Conservation (phyloP, 1,139 yeast species). For the Lodderomyces beijingensis region DNA sequence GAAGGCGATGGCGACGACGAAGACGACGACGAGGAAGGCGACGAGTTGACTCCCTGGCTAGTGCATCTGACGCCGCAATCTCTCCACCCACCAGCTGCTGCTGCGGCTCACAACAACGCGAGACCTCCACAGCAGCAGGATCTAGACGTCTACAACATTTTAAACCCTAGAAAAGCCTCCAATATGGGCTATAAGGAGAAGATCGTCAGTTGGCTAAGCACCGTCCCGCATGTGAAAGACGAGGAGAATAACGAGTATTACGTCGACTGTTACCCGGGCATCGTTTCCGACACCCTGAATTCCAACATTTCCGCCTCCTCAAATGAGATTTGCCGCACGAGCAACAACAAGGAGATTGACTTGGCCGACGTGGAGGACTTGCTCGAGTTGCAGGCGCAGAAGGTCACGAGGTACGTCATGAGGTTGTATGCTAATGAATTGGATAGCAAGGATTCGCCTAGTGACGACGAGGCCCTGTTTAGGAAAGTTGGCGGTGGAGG, state of each 20-base stretch:
- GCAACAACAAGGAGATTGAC: conserved; percentile 17
- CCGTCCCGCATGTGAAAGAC: conserved; percentile 40
- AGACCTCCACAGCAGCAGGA: not conserved
- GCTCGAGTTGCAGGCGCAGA: conserved; percentile 48
- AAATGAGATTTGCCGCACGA: not conserved
- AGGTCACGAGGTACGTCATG: conserved; percentile 44
- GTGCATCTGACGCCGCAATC: not conserved
- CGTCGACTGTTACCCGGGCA: conserved; percentile 45
- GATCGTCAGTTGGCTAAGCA: conserved; percentile 56
- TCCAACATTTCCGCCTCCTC: conserved; percentile 14
- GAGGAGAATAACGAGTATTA: conserved; percentile 5
- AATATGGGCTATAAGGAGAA: conserved; percentile 63
- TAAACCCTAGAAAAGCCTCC: conserved; percentile 54
- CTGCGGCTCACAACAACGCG: too few relatives aligned
- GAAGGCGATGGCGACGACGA: too few relatives aligned
- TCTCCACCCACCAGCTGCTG: not conserved
- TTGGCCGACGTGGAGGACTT: conserved; percentile 34
- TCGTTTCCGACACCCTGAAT: conserved; percentile 18
- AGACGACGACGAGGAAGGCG: too few relatives aligned
- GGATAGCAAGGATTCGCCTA: conserved; percentile 16
- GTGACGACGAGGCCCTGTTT: too few relatives aligned
- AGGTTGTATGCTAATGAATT: conserved; percentile 36
- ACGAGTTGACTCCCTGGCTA: too few relatives aligned
- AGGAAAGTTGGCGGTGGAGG: conserved; percentile 9
- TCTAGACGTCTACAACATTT: conserved; percentile 16